Percentiles rank a stretch among this genome's conserved stretches.
These are phyloP conservation scores for Coemansia reversa DNA, from an alignment of 192 early-diverging fungal species.

Conservation along the genomic window DNA sequence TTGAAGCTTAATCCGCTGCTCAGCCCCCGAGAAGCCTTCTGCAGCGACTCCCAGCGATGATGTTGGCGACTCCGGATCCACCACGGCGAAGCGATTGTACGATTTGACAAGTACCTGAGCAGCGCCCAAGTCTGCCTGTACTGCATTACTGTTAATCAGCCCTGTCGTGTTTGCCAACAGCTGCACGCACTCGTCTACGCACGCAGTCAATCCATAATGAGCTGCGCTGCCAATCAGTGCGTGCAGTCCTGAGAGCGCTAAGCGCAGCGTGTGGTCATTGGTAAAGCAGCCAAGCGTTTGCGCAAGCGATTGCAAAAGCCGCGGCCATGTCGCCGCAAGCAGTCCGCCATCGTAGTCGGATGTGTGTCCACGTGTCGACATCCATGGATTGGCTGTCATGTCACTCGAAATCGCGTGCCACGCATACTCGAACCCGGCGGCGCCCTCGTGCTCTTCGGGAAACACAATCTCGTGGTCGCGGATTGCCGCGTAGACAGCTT, in stretches of 20 bases:
- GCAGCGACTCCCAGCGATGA: constrained; percentile 34
- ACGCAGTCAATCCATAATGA: constrained; percentile 67
- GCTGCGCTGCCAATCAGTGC: constrained; percentile 49
- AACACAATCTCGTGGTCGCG: constrained; percentile 89
- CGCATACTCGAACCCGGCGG: constrained; percentile 89
- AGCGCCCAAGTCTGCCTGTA: constrained; percentile 21
- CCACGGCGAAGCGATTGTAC: constrained; percentile 28
- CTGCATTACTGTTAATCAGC: constrained; percentile 28
- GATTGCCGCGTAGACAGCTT: constrained; percentile 86
- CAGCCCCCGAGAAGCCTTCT: constrained; percentile 26
- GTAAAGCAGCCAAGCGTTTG: constrained; percentile 19
- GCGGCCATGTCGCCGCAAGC: constrained; percentile 72
- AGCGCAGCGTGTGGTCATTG: constrained; percentile 27
- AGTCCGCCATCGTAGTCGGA: constrained; percentile 76
- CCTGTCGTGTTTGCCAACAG: constrained; percentile 76
- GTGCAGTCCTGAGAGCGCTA: constrained; percentile 29
- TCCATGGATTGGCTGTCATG: constrained; percentile 58
- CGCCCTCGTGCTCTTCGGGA: constrained; percentile 95
- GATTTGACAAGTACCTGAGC: constrained; percentile 30
- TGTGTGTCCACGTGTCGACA: constrained; percentile 57
- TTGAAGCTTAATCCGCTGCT: constrained; percentile 34
- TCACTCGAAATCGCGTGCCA: constrained; percentile 73
- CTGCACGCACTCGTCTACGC: constrained; percentile 78
- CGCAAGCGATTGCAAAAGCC: constrained; percentile 61
- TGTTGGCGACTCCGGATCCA: constrained; percentile 39